Percentiles rank a stretch among this genome's conserved stretches.
Conservation (phyloP, 108 stramenopile genomes). For the Cyclotella baltica region DNA sequence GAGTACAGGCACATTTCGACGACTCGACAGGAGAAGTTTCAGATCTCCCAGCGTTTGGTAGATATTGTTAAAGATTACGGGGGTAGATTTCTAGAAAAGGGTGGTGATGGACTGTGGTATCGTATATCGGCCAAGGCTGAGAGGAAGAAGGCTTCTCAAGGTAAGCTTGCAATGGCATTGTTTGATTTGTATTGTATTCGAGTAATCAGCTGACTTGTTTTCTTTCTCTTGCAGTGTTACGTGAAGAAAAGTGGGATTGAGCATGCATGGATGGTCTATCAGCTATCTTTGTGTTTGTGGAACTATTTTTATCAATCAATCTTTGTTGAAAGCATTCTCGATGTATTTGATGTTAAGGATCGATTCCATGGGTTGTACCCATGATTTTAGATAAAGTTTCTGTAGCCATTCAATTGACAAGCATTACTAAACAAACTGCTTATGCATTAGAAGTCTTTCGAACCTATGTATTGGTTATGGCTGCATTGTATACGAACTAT, state of each 20-base stretch:
- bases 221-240: constrained; percentile 17
- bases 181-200: background rate
- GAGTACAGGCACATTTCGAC: constrained; percentile 22
- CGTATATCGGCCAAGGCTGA: constrained; percentile 29
- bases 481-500: too few relatives aligned
- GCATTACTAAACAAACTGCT: too few relatives aligned
- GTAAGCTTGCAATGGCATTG: constrained; percentile 12
- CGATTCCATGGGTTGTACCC: too few relatives aligned
- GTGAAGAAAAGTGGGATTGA: constrained; percentile 52
- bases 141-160: constrained; percentile 53
- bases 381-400: too few relatives aligned
- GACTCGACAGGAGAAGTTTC: constrained; percentile 32
- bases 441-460: too few relatives aligned
- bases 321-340: too few relatives aligned
- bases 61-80: constrained; percentile 47
- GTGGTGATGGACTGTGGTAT: constrained; percentile 40
- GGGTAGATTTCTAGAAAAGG: constrained; percentile 45
- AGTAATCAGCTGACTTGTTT: background rate
- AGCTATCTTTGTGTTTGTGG: too few relatives aligned
- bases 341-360: too few relatives aligned
- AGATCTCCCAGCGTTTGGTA: constrained; percentile 18
- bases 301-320: too few relatives aligned
- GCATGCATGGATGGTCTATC: too few relatives aligned
- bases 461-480: too few relatives aligned
- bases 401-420: too few relatives aligned